Evolutionary conservation across 202 grass and related monocot genomes (phyloP), one percentile per base, ranked within the genome.

Genomic region (Carex arenaria): DNA sequence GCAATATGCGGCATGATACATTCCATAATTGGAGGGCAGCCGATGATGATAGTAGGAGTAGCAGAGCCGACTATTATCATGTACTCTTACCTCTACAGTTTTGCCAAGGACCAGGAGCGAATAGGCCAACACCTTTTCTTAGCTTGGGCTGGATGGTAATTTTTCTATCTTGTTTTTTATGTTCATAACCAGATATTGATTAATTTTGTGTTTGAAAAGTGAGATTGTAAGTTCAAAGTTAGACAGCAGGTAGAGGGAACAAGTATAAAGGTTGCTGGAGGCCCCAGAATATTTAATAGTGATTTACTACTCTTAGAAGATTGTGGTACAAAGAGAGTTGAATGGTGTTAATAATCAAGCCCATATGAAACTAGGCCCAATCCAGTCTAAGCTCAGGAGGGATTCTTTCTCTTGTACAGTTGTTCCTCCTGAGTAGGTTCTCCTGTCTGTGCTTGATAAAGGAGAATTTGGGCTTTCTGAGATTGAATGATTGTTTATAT

Each of bases 41-140:
- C 95, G 1, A 10, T 98, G 73, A 3, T 98, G 83, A 92, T 98
- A 51, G 95, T 98, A 56, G 95, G 95, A 86, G 93, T 98, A 23
- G 95, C 95, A 38, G 95, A 98, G 13, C 95, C 95, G 63, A 98
- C 95, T 2, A 87, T 95, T 64, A 98, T 98, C 31, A 98, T 98
- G 95, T 98, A 98, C 12, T 92, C 95, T 3, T 98, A 98, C 52
- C 85, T 98, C 7, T 98, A 95, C 80, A 93, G 76, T 45, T 98
- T 92, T 64, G 95, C 95, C 36, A 95, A 90, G 72, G 86, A 84
- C 26, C 87, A 86, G 22, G 38, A 85, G 38, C 69, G 18, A 74
- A 70, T 98, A 22, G 95, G 95, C 20, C 72, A 32, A 28, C 81
- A 55, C 55, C 85, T 98, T 47, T 98, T 88, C 89, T 88, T 98